Conservation (phyloP, 2,329 filamentous ascomycete species). For the Colletotrichum sublineola region DNA sequence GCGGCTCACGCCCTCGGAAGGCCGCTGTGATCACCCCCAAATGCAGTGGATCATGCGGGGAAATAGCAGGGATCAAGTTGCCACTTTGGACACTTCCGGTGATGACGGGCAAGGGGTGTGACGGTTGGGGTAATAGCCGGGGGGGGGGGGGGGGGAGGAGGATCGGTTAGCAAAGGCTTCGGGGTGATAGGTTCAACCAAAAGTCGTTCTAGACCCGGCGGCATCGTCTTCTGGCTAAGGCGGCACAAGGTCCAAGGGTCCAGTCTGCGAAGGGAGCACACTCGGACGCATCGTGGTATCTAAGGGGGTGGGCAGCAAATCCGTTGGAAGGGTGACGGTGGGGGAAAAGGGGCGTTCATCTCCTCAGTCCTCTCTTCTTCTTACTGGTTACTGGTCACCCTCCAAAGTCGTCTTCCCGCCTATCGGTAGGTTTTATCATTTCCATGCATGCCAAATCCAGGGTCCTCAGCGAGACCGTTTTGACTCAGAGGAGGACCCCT, state of each 20-base stretch:
- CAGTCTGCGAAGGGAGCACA: background rate
- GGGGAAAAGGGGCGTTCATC: background rate
- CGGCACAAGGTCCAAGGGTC: background rate
- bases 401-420: background rate
- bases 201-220: constrained; percentile 10
- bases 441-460: constrained; percentile 7
- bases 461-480: constrained; percentile 10
- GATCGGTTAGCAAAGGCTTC: background rate
- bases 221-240: background rate
- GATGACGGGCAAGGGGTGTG: background rate
- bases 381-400: background rate
- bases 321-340: background rate
- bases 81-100: background rate
- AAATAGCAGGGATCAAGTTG: constrained; percentile 9
- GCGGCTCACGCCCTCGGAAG: constrained; percentile 1
- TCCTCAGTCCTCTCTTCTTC: background rate
- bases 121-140: background rate
- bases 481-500: background rate
- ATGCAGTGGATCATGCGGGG: constrained; percentile 27
- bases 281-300: background rate
- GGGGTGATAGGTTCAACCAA: background rate
- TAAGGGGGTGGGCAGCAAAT: background rate
- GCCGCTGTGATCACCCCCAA: constrained; percentile 2
- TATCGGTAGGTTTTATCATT: background rate
- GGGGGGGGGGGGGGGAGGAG: too few relatives aligned